A percentile compares a stretch with the other conserved stretches of the same genome.
Conservation (phyloP, 805 yeast species). For the Suhomyces sp. region DNA sequence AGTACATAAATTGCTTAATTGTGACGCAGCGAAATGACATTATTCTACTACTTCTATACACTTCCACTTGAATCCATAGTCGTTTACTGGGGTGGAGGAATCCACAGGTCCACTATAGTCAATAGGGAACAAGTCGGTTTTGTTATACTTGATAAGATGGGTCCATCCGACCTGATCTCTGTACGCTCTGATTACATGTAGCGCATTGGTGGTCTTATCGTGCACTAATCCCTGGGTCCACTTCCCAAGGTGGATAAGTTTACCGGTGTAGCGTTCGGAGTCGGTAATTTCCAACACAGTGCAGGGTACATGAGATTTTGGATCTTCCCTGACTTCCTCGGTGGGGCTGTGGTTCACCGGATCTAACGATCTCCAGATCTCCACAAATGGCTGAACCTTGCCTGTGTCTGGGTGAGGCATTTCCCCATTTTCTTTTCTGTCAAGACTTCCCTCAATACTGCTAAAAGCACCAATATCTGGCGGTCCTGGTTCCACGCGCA, state of each 20-base stretch:
- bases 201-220: conserved; percentile 15
- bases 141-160: conserved; percentile 26
- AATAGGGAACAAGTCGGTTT: conserved; percentile 21
- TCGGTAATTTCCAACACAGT: conserved; percentile 23
- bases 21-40: background rate
- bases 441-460: conserved; percentile 32
- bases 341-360: conserved; percentile 30
- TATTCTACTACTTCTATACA: background rate
- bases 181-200: conserved; percentile 25
- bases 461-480: conserved; percentile 50
- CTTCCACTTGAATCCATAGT: background rate
- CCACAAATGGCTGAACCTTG: conserved; percentile 43
- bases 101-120: conserved; percentile 13
- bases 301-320: conserved; percentile 4
- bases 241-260: conserved; percentile 46
- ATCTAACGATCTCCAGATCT: conserved; percentile 53
- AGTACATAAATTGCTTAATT: background rate
- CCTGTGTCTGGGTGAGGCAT: conserved; percentile 49
- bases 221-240: conserved; percentile 52
- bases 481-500: conserved; percentile 27
- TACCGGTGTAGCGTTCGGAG: conserved; percentile 35
- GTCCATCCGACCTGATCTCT: conserved; percentile 20
- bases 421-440: conserved; percentile 48
- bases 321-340: conserved; percentile 23
- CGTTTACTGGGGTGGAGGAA: background rate